Conservation (phyloP, 495 filamentous ascomycete species). For the Trichocladium uniseriatum region DNA sequence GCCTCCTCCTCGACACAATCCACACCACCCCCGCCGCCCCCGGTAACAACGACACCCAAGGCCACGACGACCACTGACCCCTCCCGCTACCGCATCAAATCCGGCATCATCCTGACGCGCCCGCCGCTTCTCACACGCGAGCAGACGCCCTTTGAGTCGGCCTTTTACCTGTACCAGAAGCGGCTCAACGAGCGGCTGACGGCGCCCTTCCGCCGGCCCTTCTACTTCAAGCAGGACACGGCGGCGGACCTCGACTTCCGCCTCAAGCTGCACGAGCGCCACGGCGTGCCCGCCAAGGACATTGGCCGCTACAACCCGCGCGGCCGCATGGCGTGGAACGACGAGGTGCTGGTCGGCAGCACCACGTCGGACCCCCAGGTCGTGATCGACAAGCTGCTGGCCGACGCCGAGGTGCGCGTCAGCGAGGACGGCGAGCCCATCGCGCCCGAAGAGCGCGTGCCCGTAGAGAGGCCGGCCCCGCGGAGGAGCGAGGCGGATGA, state of each 20-base stretch:
- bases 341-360: slow-evolving; percentile 75
- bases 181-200: slow-evolving; percentile 89
- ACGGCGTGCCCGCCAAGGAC: slow-evolving; percentile 63
- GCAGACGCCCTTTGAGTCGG: slow-evolving; percentile 77
- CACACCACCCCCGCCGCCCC: slow-evolving; percentile 1
- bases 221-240: slow-evolving; percentile 93
- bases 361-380: slow-evolving; percentile 48
- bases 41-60: background rate
- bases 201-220: slow-evolving; percentile 80
- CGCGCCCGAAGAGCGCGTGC: slow-evolving; percentile 51
- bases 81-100: slow-evolving; percentile 56
- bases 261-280: slow-evolving; percentile 66
- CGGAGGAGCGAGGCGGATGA: slow-evolving; percentile 74
- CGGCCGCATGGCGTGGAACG: slow-evolving; percentile 71
- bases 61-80: slow-evolving; percentile 17
- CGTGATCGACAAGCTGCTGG: slow-evolving; percentile 48
- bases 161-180: slow-evolving; percentile 93
- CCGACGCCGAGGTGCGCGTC: slow-evolving; percentile 64
- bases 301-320: slow-evolving; percentile 82
- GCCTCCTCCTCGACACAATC: background rate
- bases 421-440: slow-evolving; percentile 54
- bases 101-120: slow-evolving; percentile 77
- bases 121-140: slow-evolving; percentile 78
- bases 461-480: slow-evolving; percentile 60
- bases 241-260: slow-evolving; percentile 83